A percentile compares a stretch with the other conserved stretches of the same genome.
These are phyloP conservation scores for Polymyxa betae DNA, from an alignment of 208 protist species.

Conservation along the genomic window DNA sequence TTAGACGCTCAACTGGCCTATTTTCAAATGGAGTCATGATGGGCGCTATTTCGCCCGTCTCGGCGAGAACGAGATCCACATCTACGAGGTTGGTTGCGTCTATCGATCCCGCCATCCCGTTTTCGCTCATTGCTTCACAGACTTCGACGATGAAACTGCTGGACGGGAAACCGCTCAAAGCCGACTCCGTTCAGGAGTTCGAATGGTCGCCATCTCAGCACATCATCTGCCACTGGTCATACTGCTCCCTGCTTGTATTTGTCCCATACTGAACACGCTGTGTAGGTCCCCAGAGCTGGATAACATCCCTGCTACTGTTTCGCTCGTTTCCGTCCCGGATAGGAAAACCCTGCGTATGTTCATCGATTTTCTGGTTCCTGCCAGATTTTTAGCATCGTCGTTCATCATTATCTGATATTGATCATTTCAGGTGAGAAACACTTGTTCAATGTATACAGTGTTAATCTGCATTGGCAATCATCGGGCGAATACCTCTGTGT, in stretches of 20 bases:
- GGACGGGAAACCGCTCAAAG: conserved; percentile 53
- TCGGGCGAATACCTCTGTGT: conserved; percentile 76
- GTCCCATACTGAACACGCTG: background rate
- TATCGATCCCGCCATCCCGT: background rate
- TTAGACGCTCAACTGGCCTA: conserved; percentile 66
- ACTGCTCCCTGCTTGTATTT: background rate
- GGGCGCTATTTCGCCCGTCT: conserved; percentile 76
- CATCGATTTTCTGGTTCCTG: background rate
- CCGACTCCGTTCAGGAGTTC: background rate
- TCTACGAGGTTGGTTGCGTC: conserved; percentile 71
- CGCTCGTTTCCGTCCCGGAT: background rate
- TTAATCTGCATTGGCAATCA: conserved; percentile 75
- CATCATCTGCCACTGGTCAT: conserved; percentile 9
- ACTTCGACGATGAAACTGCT: conserved; percentile 71
- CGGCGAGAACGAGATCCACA: conserved; percentile 69
- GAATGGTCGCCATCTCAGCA: conserved; percentile 46
- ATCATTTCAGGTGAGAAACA: conserved; percentile 37
- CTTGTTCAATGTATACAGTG: conserved; percentile 33
- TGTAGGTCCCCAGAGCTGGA: conserved; percentile 25
- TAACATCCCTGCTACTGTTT: conserved; percentile 22
- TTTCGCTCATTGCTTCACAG: background rate
- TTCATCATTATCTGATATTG: background rate
- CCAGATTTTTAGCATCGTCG: background rate
- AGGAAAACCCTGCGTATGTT: background rate
- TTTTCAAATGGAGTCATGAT: conserved; percentile 75